A percentile compares a stretch with the other conserved stretches of the same genome.
Conservation (phyloP, 345 rosid genomes). For the Tarenaya hassleriana region DNA sequence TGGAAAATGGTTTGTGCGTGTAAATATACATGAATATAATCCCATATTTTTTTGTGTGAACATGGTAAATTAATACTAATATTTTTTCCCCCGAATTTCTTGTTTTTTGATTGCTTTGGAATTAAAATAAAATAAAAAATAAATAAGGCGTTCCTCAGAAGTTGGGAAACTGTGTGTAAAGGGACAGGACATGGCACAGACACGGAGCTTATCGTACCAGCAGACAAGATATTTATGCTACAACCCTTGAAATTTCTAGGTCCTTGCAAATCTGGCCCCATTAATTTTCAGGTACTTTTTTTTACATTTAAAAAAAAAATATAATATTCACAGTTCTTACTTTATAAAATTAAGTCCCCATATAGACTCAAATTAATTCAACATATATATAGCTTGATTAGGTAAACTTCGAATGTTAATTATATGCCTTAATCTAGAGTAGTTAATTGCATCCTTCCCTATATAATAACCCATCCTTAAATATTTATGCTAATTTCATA, state of each 20-base stretch:
- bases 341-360: too few relatives aligned
- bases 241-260: slow-evolving; percentile 36
- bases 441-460: slow-evolving; percentile 6
- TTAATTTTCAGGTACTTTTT: slow-evolving; percentile 34
- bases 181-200: slow-evolving; percentile 15
- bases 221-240: slow-evolving; percentile 27
- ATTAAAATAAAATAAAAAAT: slow-evolving; percentile 5
- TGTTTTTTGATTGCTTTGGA: background rate
- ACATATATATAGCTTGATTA: too few relatives aligned
- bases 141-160: slow-evolving; percentile 35
- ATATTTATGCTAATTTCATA: too few relatives aligned
- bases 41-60: too few relatives aligned
- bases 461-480: too few relatives aligned
- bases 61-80: too few relatives aligned
- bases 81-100: too few relatives aligned
- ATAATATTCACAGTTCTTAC: too few relatives aligned
- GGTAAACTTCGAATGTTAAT: too few relatives aligned
- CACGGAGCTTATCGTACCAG: slow-evolving; percentile 26
- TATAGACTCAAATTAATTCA: too few relatives aligned
- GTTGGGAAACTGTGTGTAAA: slow-evolving; percentile 34
- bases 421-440: too few relatives aligned
- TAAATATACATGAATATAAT: too few relatives aligned
- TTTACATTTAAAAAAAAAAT: background rate
- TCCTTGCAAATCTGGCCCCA: slow-evolving; percentile 31
- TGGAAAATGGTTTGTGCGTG: background rate